Evolutionary conservation across 805 yeast species (phyloP).

Genomic region (Saturnispora serradocipensis): DNA sequence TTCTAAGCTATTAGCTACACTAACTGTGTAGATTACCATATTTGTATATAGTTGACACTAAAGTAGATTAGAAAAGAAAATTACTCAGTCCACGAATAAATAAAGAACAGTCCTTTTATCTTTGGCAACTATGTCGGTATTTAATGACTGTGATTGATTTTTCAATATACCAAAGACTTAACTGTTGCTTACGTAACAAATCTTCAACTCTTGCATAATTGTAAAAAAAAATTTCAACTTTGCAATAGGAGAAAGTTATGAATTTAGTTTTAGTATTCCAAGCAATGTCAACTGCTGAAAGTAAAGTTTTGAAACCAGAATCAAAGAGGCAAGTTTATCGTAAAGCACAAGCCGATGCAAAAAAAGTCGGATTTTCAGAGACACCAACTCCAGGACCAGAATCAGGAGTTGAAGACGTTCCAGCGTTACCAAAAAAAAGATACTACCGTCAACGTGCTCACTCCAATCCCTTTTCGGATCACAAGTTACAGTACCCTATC

Average conservation of each 20-base stretch:
- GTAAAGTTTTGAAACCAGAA: slow-evolving; percentile 4
- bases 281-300: slow-evolving; percentile 2
- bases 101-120: background rate
- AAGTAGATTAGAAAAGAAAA: background rate
- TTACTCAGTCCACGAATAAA: no score
- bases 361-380: slow-evolving; percentile 38
- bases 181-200: background rate
- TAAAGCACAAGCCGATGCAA: slow-evolving; percentile 39
- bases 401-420: slow-evolving; percentile 16
- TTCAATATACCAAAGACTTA: background rate
- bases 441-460: slow-evolving; percentile 96
- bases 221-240: background rate
- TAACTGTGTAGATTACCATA: background rate
- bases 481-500: slow-evolving; percentile 77
- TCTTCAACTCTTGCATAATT: no score
- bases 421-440: slow-evolving; percentile 63
- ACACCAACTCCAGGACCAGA: slow-evolving; percentile 11
- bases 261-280: background rate
- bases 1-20: background rate
- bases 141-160: no score
- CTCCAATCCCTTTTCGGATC: slow-evolving; percentile 95
- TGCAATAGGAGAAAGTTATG: background rate
- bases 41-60: background rate
- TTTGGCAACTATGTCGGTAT: background rate
- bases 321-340: slow-evolving; percentile 17